These are phyloP conservation scores for Phytophthora fragariae DNA, from an alignment of 352 stramenopile genomes.

Conservation along the genomic window DNA sequence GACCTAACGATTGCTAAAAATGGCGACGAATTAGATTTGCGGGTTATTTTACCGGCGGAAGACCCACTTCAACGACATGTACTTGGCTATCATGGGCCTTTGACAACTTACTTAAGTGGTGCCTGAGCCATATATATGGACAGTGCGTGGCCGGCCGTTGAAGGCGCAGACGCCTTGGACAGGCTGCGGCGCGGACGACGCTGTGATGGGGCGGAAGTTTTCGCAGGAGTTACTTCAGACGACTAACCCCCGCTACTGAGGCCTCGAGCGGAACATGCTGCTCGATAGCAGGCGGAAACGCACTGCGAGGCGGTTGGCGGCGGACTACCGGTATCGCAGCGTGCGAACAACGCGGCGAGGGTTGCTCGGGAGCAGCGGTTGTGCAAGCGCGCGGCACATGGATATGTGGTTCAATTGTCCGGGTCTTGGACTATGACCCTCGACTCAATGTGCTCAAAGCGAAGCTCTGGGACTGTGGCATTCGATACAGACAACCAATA, in stretches of 20 bases:
- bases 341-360: slow-evolving; percentile 4
- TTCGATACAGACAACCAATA: neutral
- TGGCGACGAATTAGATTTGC: slow-evolving; percentile 23
- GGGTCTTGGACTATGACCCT: neutral
- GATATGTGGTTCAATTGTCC: slow-evolving; percentile 27
- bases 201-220: slow-evolving; percentile 29
- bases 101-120: neutral
- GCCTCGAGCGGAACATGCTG: slow-evolving; percentile 1
- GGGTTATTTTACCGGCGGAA: neutral
- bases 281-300: slow-evolving; percentile 24
- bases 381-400: slow-evolving; percentile 21
- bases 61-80: slow-evolving; percentile 2
- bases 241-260: slow-evolving; percentile 1
- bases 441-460: neutral
- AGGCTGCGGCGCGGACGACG: slow-evolving; percentile 11
- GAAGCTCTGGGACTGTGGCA: neutral
- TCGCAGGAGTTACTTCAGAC: slow-evolving; percentile 31
- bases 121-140: slow-evolving; percentile 19
- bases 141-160: slow-evolving; percentile 9
- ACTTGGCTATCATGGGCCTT: neutral
- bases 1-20: slow-evolving; percentile 20
- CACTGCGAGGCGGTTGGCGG: slow-evolving; percentile 6
- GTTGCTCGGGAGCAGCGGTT: slow-evolving; percentile 26
- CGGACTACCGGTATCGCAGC: neutral
- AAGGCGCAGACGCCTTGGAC: slow-evolving; percentile 1